Evolutionary conservation across 768 basidiomycete genomes (phyloP), one percentile per base, ranked within the genome.

Genomic region (Cubamyces sp.): DNA sequence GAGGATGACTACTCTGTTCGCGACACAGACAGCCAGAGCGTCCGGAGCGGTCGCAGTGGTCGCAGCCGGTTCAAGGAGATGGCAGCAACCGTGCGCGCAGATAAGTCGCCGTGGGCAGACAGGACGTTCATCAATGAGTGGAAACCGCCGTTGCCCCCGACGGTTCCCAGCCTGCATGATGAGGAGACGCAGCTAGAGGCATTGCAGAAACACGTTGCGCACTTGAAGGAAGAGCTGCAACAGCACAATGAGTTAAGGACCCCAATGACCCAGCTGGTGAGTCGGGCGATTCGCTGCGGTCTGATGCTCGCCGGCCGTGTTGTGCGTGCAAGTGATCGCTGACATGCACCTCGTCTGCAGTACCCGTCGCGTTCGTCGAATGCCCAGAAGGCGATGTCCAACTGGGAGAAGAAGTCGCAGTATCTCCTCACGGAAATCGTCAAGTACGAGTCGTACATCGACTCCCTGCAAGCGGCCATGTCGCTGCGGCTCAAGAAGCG

Each of bases 391-490:
- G 88, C 97, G 0, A 81, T 85, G 67, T 83, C 84, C 62, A 99
- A 99, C 71, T 98, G 95, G 94, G 91, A 92, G 76, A 90, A 86
- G 72, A 96, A 91, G 72, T 94, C 92, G 3, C 88, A 92, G 70
- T 92, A 92, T 73, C 78, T 98, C 49, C 81, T 95, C 55, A 85
- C 90, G 9, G 96, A 99, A 77, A 92, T 94, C 43, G 92, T 94
- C 71, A 98, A 98, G 74, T 98, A 98, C 74, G 88, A 93, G 55
- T 91, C 91, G 16, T 99, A 99, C 73, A 89, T 96, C 57, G 94
- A 96, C 65, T 92, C 94, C 6, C 81, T 99, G 30, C 85, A 89
- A 71, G 76, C 79, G 4, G 96, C 91, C 40, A 96, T 95, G 88
- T 78, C 80, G 9, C 80, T 96, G 45, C 87, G 95, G 37, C 77